Percentiles rank a stretch among this genome's conserved stretches.
These are phyloP conservation scores for Saccharomycopsis fodiens DNA, from an alignment of 805 yeast genomes.

Conservation along the genomic window DNA sequence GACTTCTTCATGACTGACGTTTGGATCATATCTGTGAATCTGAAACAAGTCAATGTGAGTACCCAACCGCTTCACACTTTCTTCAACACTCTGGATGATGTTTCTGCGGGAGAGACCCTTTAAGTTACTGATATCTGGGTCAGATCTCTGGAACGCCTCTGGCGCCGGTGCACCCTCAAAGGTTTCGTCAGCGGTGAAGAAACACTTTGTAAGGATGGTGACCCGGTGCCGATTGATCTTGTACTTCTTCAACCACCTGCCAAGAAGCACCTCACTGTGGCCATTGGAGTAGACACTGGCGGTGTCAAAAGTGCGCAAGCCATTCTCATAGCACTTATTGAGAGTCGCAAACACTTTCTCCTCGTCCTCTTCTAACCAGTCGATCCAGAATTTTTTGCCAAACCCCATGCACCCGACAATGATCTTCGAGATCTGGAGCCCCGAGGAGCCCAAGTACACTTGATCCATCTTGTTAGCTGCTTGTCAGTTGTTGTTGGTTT, in stretches of 20 bases:
- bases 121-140: slow-evolving; percentile 28
- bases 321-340: slow-evolving; percentile 38
- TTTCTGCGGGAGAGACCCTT: slow-evolving; percentile 37
- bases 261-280: slow-evolving; percentile 38
- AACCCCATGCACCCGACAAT: slow-evolving; percentile 48
- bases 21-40: slow-evolving; percentile 46
- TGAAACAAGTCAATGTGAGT: slow-evolving; percentile 48
- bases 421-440: too few relatives aligned
- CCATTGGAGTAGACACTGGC: slow-evolving; percentile 45
- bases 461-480: slow-evolving; percentile 41
- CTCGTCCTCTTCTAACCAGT: slow-evolving; percentile 40
- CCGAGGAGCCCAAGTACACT: too few relatives aligned
- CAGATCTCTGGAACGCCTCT: not conserved
- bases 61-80: slow-evolving; percentile 39
- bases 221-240: slow-evolving; percentile 46
- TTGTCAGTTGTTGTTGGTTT: too few relatives aligned
- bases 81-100: too few relatives aligned
- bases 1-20: slow-evolving; percentile 43
- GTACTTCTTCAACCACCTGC: too few relatives aligned
- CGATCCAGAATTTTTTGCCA: slow-evolving; percentile 30
- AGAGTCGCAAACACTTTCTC: slow-evolving; percentile 36
- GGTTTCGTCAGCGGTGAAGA: slow-evolving; percentile 26
- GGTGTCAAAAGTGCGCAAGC: slow-evolving; percentile 43
- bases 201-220: slow-evolving; percentile 45
- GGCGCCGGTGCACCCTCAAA: not conserved